These are phyloP conservation scores for Huntiella moniliformis DNA, from an alignment of 2,329 filamentous ascomycete genomes.

Conservation along the genomic window DNA sequence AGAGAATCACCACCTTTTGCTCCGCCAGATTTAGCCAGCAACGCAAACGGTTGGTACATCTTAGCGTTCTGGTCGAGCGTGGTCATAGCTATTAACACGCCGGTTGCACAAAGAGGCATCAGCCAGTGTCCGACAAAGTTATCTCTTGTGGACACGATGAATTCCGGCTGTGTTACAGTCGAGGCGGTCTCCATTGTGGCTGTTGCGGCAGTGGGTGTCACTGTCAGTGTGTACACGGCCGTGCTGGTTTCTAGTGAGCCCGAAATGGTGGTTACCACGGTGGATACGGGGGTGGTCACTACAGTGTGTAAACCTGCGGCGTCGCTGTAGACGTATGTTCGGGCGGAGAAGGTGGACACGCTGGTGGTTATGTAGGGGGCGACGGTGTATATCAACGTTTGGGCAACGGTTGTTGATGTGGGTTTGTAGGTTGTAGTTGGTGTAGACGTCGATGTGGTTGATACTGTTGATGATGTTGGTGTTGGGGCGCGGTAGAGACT, in stretches of 20 bases:
- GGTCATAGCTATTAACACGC: slow-evolving; percentile 1
- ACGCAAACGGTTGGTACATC: slow-evolving; percentile 9
- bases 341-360: background rate
- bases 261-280: background rate
- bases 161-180: background rate
- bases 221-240: background rate
- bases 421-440: background rate
- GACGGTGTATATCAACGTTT: background rate
- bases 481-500: too few species aligned
- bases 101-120: slow-evolving; percentile 3
- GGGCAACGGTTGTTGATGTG: background rate
- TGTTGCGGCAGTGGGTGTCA: background rate
- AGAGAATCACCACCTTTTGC: slow-evolving; percentile 3
- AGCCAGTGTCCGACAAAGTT: slow-evolving; percentile 9
- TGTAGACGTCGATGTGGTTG: too few species aligned
- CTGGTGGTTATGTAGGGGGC: background rate
- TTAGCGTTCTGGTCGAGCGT: slow-evolving; percentile 8
- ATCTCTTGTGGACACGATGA: background rate
- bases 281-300: background rate
- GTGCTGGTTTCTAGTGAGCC: slow-evolving; percentile 1
- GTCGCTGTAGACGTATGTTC: background rate
- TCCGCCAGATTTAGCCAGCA: slow-evolving; percentile 1
- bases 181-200: background rate
- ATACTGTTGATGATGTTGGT: too few species aligned
- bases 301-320: background rate